These are phyloP conservation scores for Penicillium palitans DNA, from an alignment of 2,329 filamentous ascomycete species.

Conservation along the genomic window DNA sequence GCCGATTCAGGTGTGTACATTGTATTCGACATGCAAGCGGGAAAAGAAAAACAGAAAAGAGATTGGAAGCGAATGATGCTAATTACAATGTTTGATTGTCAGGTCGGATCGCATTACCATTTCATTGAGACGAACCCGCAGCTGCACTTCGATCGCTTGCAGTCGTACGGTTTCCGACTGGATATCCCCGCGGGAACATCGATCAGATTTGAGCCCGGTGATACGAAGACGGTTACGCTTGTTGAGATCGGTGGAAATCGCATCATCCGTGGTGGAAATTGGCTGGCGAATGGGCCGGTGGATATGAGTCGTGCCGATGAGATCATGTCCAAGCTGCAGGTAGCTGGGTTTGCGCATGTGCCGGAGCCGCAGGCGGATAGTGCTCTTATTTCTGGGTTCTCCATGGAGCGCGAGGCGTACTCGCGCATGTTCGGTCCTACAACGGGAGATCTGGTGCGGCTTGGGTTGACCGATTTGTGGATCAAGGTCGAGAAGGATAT, in stretches of 20 bases:
- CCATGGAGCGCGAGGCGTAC: slow-evolving; percentile 78
- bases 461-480: slow-evolving; percentile 87
- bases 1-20: slow-evolving; percentile 71
- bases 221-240: slow-evolving; percentile 83
- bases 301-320: slow-evolving; percentile 63
- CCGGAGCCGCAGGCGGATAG: slow-evolving; percentile 63
- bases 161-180: slow-evolving; percentile 79
- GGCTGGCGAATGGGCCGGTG: slow-evolving; percentile 70
- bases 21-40: neutral
- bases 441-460: slow-evolving; percentile 76
- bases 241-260: slow-evolving; percentile 83
- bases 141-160: slow-evolving; percentile 80
- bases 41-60: no score
- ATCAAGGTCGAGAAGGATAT: slow-evolving; percentile 83
- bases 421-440: slow-evolving; percentile 90
- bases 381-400: slow-evolving; percentile 60
- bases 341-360: slow-evolving; percentile 74
- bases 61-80: neutral
- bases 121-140: slow-evolving; percentile 93
- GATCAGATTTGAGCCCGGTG: slow-evolving; percentile 90
- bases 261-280: slow-evolving; percentile 82
- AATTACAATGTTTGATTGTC: neutral
- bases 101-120: slow-evolving; percentile 90
- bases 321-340: slow-evolving; percentile 66
- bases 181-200: slow-evolving; percentile 91